A percentile compares a stretch with the other conserved stretches of the same genome.
phyloP scores from a whole-genome alignment of 441 rosid genomes.

The Pelargonium australe region DNA sequence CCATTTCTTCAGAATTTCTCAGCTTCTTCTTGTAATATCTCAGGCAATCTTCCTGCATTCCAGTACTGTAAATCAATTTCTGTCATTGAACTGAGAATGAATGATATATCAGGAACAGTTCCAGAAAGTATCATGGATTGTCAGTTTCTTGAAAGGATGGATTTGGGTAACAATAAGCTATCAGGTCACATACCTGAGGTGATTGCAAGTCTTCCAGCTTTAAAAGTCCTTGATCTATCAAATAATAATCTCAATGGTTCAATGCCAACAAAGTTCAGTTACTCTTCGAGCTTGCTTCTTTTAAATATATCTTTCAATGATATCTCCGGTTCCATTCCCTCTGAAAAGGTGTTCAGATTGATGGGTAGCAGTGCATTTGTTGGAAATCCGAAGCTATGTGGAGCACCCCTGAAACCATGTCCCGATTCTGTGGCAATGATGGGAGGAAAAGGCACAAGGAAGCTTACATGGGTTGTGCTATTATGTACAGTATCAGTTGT shows the following conservation, averaged over 20 bases:
- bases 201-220: slow-evolving; percentile 45
- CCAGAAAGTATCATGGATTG: slow-evolving; percentile 54
- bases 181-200: slow-evolving; percentile 51
- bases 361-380: slow-evolving; percentile 61
- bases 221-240: slow-evolving; percentile 55
- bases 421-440: slow-evolving; percentile 33
- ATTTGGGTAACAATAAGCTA: slow-evolving; percentile 49
- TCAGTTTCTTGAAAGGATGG: slow-evolving; percentile 40
- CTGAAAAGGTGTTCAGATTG: slow-evolving; percentile 38
- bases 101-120: slow-evolving; percentile 47
- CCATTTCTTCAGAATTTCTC: slow-evolving; percentile 74
- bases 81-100: slow-evolving; percentile 53
- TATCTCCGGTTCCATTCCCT: slow-evolving; percentile 55
- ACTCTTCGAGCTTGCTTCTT: slow-evolving; percentile 36
- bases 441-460: slow-evolving; percentile 48
- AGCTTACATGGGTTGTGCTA: slow-evolving; percentile 46
- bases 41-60: slow-evolving; percentile 57
- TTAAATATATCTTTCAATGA: slow-evolving; percentile 60
- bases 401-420: slow-evolving; percentile 65
- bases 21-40: slow-evolving; percentile 55
- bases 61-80: slow-evolving; percentile 50
- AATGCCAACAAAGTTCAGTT: slow-evolving; percentile 49
- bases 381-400: slow-evolving; percentile 76
- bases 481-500: slow-evolving; percentile 41
- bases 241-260: slow-evolving; percentile 58